These are phyloP conservation scores for Penicillium argentinense DNA, from an alignment of 495 filamentous ascomycete genomes.

Conservation along the genomic window DNA sequence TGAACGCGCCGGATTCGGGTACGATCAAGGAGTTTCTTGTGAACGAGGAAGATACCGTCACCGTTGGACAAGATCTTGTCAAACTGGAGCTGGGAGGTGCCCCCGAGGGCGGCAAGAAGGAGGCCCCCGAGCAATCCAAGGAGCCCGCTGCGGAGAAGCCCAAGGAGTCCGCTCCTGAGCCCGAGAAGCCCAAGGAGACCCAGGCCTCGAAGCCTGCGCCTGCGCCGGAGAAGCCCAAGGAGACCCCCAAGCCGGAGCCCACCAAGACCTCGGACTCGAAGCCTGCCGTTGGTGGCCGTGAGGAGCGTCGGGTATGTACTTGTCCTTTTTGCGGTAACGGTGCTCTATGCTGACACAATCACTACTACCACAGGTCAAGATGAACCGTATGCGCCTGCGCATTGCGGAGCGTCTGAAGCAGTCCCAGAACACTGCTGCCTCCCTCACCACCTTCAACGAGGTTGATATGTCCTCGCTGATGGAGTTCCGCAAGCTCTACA, in stretches of 20 bases:
- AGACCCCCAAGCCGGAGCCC: slow-evolving; percentile 9
- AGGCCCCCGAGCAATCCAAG: slow-evolving; percentile 42
- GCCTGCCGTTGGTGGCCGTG: slow-evolving; percentile 66
- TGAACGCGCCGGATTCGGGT: slow-evolving; percentile 91
- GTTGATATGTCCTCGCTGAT: slow-evolving; percentile 98
- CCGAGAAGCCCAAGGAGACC: slow-evolving; percentile 44
- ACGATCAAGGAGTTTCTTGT: slow-evolving; percentile 89
- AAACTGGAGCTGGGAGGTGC: slow-evolving; percentile 79
- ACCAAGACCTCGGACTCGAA: slow-evolving; percentile 37
- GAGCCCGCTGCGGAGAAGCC: slow-evolving; percentile 41
- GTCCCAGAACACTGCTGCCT: slow-evolving; percentile 97
- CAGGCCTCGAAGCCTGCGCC: slow-evolving; percentile 41
- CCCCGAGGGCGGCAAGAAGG: slow-evolving; percentile 53
- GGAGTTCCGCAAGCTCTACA: slow-evolving; percentile 95
- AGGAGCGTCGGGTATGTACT: slow-evolving; percentile 78
- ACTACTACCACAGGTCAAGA: slow-evolving; percentile 71
- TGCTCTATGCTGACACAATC: slow-evolving; percentile 6
- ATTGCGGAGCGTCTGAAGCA: slow-evolving; percentile 98
- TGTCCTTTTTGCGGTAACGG: not conserved
- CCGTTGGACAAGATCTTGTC: slow-evolving; percentile 87
- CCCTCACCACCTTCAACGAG: slow-evolving; percentile 97
- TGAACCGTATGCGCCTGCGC: slow-evolving; percentile 98
- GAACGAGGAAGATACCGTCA: slow-evolving; percentile 93
- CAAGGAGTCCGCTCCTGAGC: slow-evolving; percentile 32
- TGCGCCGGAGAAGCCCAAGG: slow-evolving; percentile 44